A percentile compares a stretch with the other conserved stretches of the same genome.
Evolutionary conservation across 2,329 filamentous ascomycete genomes (phyloP).

Genomic region (Pseudocercospora macadamiae): DNA sequence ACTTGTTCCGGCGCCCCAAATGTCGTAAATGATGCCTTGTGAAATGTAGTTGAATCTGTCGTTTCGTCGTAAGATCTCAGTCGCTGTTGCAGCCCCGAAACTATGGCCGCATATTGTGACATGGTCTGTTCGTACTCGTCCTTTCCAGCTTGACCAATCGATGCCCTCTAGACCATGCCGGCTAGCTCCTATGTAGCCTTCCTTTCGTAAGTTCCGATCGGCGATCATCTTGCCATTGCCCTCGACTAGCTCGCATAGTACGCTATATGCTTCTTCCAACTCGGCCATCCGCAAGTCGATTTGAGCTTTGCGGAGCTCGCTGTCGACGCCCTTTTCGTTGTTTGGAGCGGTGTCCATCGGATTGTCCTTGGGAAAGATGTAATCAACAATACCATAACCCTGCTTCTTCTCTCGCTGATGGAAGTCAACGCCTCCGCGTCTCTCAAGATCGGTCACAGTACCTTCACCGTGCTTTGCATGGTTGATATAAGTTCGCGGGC

Average conservation of each 20-base stretch:
- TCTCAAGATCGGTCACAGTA: conserved; percentile 38
- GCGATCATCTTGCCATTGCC: conserved; percentile 29
- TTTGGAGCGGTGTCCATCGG: conserved; percentile 52
- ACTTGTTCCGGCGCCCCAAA: conserved; percentile 60
- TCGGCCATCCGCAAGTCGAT: conserved; percentile 66
- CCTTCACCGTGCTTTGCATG: conserved; percentile 47
- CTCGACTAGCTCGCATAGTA: conserved; percentile 56
- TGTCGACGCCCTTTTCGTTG: conserved; percentile 64
- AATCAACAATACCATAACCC: conserved; percentile 49
- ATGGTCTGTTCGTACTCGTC: conserved; percentile 58
- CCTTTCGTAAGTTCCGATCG: conserved; percentile 57
- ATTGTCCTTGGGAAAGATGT: conserved; percentile 63
- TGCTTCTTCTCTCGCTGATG: conserved; percentile 26
- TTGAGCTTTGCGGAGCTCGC: conserved; percentile 62
- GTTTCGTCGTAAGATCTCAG: conserved; percentile 61
- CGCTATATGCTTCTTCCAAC: conserved; percentile 64
- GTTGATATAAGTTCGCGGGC: conserved; percentile 64
- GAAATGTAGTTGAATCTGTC: conserved; percentile 61
- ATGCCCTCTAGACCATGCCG: conserved; percentile 61
- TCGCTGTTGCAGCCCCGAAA: conserved; percentile 67
- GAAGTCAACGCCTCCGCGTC: conserved; percentile 32
- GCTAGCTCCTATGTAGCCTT: conserved; percentile 62
- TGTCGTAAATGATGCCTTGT: conserved; percentile 68
- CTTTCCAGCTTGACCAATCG: conserved; percentile 61
- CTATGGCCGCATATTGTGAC: conserved; percentile 68